phyloP scores from a whole-genome alignment of 2,329 filamentous ascomycete genomes.

The Pseudogymnoascus sp. region DNA sequence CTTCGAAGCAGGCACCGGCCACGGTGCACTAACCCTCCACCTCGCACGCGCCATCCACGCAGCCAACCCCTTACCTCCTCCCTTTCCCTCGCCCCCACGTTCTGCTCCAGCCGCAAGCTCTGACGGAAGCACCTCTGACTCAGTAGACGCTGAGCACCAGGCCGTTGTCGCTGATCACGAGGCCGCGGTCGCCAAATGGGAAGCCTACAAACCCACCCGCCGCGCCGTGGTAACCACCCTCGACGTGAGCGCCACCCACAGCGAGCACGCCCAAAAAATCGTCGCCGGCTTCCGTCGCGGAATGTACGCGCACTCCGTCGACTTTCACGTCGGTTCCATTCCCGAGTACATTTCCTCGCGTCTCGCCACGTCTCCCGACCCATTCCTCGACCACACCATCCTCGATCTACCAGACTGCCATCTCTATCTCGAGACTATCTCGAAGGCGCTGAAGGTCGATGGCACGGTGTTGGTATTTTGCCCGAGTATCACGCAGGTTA shows the following conservation, averaged over 20 bases:
- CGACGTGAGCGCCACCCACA: constrained; percentile 55
- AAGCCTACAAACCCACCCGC: constrained; percentile 42
- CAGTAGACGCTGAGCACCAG: constrained; percentile 13
- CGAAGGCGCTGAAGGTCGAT: constrained; percentile 52
- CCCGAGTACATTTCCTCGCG: constrained; percentile 53
- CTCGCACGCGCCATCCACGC: constrained; percentile 68
- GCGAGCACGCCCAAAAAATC: constrained; percentile 54
- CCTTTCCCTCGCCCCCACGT: constrained; percentile 22
- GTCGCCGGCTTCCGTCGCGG: constrained; percentile 61
- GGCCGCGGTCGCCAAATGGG: constrained; percentile 30
- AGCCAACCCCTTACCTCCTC: constrained; percentile 50
- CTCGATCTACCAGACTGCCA: constrained; percentile 64
- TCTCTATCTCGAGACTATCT: constrained; percentile 38
- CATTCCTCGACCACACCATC: constrained; percentile 64
- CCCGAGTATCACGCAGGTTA: constrained; percentile 72
- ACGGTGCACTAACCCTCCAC: constrained; percentile 69
- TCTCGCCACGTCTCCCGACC: constrained; percentile 32
- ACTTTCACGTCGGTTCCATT: constrained; percentile 65
- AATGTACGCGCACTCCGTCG: constrained; percentile 60
- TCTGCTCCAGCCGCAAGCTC: constrained; percentile 17
- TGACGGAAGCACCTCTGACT: constrained; percentile 17
- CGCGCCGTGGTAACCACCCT: constrained; percentile 67
- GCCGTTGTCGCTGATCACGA: too few relatives aligned
- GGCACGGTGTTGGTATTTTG: constrained; percentile 63
- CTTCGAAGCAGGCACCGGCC: constrained; percentile 78